Conservation (phyloP, 768 basidiomycete genomes). For the Phaeotremella fagi region DNA sequence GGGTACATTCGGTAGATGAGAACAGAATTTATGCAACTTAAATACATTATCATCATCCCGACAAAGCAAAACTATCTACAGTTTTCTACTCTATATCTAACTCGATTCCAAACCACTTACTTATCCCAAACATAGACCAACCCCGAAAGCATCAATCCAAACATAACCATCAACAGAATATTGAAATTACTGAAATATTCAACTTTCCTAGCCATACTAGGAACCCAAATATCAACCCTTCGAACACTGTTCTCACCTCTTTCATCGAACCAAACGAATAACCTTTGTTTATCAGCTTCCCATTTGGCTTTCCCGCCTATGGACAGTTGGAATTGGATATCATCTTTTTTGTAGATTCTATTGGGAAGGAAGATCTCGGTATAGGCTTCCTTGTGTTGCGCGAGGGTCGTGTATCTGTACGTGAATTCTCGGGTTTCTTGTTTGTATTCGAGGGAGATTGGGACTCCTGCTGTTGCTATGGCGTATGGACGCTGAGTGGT, state of each 20-base stretch:
- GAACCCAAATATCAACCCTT: slow-evolving; percentile 33
- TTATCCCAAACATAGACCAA: not conserved
- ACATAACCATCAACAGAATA: not conserved
- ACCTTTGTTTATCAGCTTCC: slow-evolving; percentile 24
- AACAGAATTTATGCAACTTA: too few species aligned
- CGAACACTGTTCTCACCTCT: slow-evolving; percentile 4
- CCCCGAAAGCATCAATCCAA: slow-evolving; percentile 7
- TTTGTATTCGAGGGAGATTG: slow-evolving; percentile 65
- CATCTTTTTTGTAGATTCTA: slow-evolving; percentile 17
- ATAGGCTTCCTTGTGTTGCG: not conserved
- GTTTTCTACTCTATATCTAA: not conserved
- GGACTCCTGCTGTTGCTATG: slow-evolving; percentile 82
- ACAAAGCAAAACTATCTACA: not conserved
- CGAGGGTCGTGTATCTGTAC: slow-evolving; percentile 18
- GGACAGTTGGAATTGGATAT: slow-evolving; percentile 17
- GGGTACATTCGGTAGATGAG: not conserved
- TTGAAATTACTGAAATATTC: not conserved
- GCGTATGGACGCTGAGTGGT: slow-evolving; percentile 68
- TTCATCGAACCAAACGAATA: slow-evolving; percentile 34
- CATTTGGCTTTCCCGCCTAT: slow-evolving; percentile 27
- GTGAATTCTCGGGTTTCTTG: slow-evolving; percentile 20
- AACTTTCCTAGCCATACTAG: not conserved
- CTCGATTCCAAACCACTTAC: not conserved
- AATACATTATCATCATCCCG: too few species aligned
- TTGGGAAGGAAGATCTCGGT: slow-evolving; percentile 40